Percentiles rank a stretch among this genome's conserved stretches.
These are phyloP conservation scores for Cladosporium sp. DNA, from an alignment of 2,329 filamentous ascomycete species.

Conservation along the genomic window DNA sequence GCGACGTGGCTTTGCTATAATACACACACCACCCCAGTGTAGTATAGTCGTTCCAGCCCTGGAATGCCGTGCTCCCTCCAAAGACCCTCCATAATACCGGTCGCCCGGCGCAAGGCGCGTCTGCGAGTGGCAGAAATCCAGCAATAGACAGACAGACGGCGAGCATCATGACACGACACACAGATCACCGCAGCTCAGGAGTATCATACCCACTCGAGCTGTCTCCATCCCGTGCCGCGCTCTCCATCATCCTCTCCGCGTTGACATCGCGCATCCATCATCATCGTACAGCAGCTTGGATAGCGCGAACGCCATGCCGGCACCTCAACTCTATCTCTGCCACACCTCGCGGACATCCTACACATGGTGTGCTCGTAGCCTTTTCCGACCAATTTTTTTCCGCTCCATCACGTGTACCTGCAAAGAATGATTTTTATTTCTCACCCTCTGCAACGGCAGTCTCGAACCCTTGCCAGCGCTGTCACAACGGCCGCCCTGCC, in stretches of 20 bases:
- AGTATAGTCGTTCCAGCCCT: background rate
- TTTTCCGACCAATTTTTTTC: conserved; percentile 1
- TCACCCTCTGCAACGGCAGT: background rate
- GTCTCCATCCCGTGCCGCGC: background rate
- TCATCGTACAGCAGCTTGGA: conserved; percentile 5
- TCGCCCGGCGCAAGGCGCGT: conserved; percentile 7
- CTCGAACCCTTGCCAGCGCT: background rate
- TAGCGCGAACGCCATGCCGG: conserved; percentile 9
- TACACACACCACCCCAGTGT: background rate
- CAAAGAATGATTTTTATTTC: no score
- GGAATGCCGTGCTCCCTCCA: background rate
- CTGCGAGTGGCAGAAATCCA: no score
- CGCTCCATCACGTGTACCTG: background rate
- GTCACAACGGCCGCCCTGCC: background rate
- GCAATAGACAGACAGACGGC: background rate
- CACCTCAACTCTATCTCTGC: conserved; percentile 10
- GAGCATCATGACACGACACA: background rate
- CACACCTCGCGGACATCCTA: background rate
- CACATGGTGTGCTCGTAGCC: conserved; percentile 6
- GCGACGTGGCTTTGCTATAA: no score
- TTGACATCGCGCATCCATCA: conserved; percentile 3
- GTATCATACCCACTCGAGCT: conserved; percentile 3
- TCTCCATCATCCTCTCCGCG: conserved; percentile 2
- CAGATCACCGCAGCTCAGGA: background rate
- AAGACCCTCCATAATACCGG: background rate